These are phyloP conservation scores for Mucor irregularis DNA, from an alignment of 371 early-diverging fungal species.

Conservation along the genomic window DNA sequence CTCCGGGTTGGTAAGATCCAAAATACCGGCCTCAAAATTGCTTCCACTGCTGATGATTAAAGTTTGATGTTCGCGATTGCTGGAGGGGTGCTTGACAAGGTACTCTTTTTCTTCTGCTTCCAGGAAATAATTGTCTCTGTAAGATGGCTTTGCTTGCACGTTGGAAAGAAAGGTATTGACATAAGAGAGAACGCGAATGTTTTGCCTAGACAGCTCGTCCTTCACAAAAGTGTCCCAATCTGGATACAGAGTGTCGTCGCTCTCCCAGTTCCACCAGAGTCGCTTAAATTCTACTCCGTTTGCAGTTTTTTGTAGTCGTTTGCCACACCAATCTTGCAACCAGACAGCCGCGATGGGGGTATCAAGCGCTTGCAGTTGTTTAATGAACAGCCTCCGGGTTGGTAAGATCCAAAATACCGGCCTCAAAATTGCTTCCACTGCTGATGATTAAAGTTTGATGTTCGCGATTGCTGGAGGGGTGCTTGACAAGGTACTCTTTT, in stretches of 20 bases:
- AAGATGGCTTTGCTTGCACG: constrained; percentile 21
- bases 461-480: neutral
- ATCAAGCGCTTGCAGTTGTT: constrained; percentile 21
- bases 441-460: constrained; percentile 15
- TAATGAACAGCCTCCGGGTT: constrained; percentile 33
- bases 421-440: constrained; percentile 25
- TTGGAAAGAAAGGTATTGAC: constrained; percentile 42
- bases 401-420: constrained; percentile 35
- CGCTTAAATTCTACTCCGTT: constrained; percentile 28
- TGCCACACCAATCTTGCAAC: constrained; percentile 51
- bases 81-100: constrained; percentile 19
- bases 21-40: constrained; percentile 29
- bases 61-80: constrained; percentile 4
- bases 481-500: constrained; percentile 28
- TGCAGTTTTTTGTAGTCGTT: constrained; percentile 30
- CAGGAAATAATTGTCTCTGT: constrained; percentile 19
- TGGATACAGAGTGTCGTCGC: constrained; percentile 35
- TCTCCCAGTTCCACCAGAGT: constrained; percentile 52
- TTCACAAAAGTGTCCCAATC: constrained; percentile 38
- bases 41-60: constrained; percentile 19
- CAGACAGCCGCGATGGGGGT: constrained; percentile 45
- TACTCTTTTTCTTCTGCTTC: constrained; percentile 30
- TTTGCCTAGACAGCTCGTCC: constrained; percentile 10
- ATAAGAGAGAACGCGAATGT: constrained; percentile 28
- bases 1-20: constrained; percentile 37